phyloP scores from a whole-genome alignment of 2,329 filamentous ascomycete species.

The Penicillium sp. region DNA sequence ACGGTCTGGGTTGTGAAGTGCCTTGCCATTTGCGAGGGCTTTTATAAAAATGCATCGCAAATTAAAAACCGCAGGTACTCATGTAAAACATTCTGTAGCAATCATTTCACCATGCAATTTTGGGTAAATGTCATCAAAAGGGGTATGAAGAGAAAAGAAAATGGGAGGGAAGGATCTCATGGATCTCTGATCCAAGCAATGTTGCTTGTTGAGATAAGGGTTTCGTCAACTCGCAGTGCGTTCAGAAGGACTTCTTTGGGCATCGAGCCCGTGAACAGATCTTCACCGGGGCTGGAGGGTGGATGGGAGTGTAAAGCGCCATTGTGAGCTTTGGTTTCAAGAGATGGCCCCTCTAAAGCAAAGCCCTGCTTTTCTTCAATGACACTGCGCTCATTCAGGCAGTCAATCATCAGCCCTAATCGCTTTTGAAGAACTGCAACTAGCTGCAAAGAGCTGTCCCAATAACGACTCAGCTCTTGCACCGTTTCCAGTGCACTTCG shows the following conservation, averaged over 20 bases:
- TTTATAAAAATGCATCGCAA: neutral
- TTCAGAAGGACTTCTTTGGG: conserved; percentile 29
- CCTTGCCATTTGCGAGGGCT: neutral
- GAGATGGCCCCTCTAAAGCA: conserved; percentile 37
- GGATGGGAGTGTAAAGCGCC: conserved; percentile 15
- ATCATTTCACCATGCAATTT: neutral
- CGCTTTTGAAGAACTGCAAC: conserved; percentile 52
- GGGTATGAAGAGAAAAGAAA: neutral
- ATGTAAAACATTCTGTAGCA: conserved; percentile 12
- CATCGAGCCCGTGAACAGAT: conserved; percentile 45
- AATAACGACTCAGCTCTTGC: conserved; percentile 58
- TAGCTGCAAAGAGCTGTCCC: conserved; percentile 60
- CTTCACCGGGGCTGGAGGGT: conserved; percentile 34
- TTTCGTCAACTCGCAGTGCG: conserved; percentile 33
- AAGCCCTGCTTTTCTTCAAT: conserved; percentile 38
- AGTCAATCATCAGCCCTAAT: conserved; percentile 46
- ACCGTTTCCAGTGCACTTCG: conserved; percentile 56
- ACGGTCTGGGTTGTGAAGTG: neutral
- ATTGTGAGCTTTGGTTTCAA: conserved; percentile 43
- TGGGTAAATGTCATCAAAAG: neutral
- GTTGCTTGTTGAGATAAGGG: conserved; percentile 23
- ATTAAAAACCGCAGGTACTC: neutral
- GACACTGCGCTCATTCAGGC: conserved; percentile 34
- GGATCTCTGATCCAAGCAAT: conserved; percentile 32
- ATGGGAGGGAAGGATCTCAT: conserved; percentile 5